Evolutionary conservation across 345 rosid genomes (phyloP), one percentile per base, ranked within the genome.

Genomic region (Mercurialis annua): DNA sequence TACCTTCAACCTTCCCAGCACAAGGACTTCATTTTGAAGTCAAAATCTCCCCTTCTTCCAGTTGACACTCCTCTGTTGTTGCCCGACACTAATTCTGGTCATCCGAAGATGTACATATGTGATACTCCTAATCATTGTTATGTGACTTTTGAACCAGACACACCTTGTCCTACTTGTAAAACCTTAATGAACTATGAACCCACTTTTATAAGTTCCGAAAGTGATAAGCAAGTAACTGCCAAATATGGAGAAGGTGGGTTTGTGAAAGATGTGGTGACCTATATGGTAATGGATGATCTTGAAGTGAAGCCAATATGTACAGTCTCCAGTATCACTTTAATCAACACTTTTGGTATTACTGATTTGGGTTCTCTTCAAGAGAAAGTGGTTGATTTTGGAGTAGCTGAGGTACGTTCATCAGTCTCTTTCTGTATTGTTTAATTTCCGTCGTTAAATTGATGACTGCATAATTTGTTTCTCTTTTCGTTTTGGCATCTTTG

Each of bases 281-380:
- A 68, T n/a, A 66, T 61, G 65, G 72, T 75, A 34, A 66, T 23
- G 1, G 65, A 70, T 70, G 75, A 75, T 55, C n/a, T 76, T 24
- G 33, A 23, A 1, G 71, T 50, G 23, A 42, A 40, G 5, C 51
- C 61, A 23, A 14, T 53, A 66, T 71, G 70, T 1, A 62, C 51
- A 31, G 51, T 63, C 11, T 31, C 80, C 38, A 56, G 65, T 34
- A 44, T 76, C 34, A 1, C 38, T 50, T 9, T 72, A 11, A 10
- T 72, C 0, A 58, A 71, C 49, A 71, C 54, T n/a, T 31, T 66
- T 11, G 26, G 43, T 3, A 14, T 40, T 40, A 40, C 48, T 65
- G 54, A 23, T 50, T 50, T 50, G 1, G 26, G 26, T 50, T 58
- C 29, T 0, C 66, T 64, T 20, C 42, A 74, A 31, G 69, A 64